Base-by-base conservation (phyloP, 257 asterid genomes). In the Fraxinus excelsior region DNA sequence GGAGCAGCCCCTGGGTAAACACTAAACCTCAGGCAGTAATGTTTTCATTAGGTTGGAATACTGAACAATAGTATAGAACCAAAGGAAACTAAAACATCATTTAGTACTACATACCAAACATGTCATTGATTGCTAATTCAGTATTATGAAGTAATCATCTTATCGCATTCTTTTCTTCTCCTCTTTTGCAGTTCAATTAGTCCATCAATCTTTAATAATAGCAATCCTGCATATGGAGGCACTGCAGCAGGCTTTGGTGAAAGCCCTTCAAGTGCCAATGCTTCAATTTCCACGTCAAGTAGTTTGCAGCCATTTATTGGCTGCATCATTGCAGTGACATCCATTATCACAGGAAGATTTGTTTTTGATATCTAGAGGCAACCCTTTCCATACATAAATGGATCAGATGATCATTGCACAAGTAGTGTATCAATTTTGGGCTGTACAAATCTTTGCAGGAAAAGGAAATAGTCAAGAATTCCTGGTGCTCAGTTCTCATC, bases 141-240 rank as follows among this genome's bases (percentile, higher is more conserved):
- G 2, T 51, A 4, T 49, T 49, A 18, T 14, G n/a, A 49, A 51
- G 60, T 51, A 53, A n/a, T n/a, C 3, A 28, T 35, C 78, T 67
- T 60, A 80, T 60, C 62, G 31, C 60, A 65, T 58, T 72, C 70
- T 51, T 75, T 46, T 67, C 35, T 65, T 72, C 74, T 2, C 23
- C 38, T 66, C 64, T 75, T 75, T 76, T 72, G 79, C 92, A 89
- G 97, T 65, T 75, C 68, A 13, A 88, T 87, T 32, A 37, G 80
- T 34, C 97, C 97, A 71, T 18, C 84, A 3, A 71, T 77, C 60
- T 11, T 86, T 21, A 87, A 83, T 65, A 70, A 85, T 14, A 83
- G 85, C 78, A 82, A 79, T 85, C 92, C 97, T 3, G 85, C 85
- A 49, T 12, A 86, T 29, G 91, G 92, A 81, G 84, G 82, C 68